Evolutionary conservation across 2,329 filamentous ascomycete species (phyloP).

Genomic region (Fusarium sp.): DNA sequence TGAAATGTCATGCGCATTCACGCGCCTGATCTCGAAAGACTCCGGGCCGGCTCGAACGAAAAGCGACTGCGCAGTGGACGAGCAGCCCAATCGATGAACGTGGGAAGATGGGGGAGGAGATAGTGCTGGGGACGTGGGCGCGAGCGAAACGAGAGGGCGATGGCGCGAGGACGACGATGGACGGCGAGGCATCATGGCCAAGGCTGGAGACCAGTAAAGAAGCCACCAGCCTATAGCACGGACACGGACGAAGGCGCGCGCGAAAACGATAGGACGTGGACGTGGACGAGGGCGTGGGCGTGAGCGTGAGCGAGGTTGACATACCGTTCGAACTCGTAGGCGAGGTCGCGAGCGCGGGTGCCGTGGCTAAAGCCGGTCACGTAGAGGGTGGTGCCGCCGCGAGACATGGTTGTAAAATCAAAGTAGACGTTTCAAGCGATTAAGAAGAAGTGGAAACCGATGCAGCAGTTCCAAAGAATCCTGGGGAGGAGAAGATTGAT

Average conservation of each 20-base stretch:
- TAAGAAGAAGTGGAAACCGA: slow-evolving; percentile 39
- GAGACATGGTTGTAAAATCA: slow-evolving; percentile 78
- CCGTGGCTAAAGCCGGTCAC: slow-evolving; percentile 99
- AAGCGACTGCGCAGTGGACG: slow-evolving; percentile 49
- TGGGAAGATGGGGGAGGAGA: slow-evolving; percentile 43
- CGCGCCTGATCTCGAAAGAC: slow-evolving; percentile 44
- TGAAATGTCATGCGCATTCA: slow-evolving; percentile 47
- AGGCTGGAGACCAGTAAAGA: slow-evolving; percentile 46
- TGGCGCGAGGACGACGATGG: slow-evolving; percentile 50
- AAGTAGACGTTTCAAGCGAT: slow-evolving; percentile 19
- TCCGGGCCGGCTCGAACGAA: slow-evolving; percentile 47
- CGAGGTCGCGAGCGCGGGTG: slow-evolving; percentile 97
- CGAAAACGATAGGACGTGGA: slow-evolving; percentile 55
- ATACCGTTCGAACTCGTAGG: slow-evolving; percentile 99
- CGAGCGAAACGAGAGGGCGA: slow-evolving; percentile 51
- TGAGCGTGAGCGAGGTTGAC: slow-evolving; percentile 71
- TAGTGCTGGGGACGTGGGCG: slow-evolving; percentile 48
- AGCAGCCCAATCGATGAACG: slow-evolving; percentile 50
- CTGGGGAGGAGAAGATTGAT: slow-evolving; percentile 41
- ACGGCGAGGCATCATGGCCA: slow-evolving; percentile 49
- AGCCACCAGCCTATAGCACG: slow-evolving; percentile 41
- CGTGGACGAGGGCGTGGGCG: slow-evolving; percentile 58
- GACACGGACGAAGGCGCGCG: slow-evolving; percentile 48
- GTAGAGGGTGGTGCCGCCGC: slow-evolving; percentile 93
- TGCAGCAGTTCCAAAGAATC: slow-evolving; percentile 47